phyloP scores from a whole-genome alignment of 1,284 basidiomycete species.

The Anthracocystis setariae region DNA sequence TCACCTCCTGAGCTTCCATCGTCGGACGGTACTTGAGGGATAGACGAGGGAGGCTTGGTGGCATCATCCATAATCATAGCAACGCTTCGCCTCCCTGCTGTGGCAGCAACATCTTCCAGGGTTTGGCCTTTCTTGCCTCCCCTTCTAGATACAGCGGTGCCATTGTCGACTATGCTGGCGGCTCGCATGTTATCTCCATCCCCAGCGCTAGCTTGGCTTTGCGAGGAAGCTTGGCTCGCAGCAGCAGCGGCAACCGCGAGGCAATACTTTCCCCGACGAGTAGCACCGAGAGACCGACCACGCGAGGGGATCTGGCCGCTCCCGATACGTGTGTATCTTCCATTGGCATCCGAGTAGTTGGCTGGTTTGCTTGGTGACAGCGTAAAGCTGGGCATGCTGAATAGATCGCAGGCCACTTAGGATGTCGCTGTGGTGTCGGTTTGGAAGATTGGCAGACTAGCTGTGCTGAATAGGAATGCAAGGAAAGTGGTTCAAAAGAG shows the following conservation, averaged over 20 bases:
- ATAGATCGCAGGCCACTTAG: background rate
- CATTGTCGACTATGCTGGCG: slow-evolving; percentile 18
- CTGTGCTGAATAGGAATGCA: slow-evolving; percentile 1
- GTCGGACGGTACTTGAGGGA: background rate
- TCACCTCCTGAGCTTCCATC: background rate
- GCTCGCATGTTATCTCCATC: slow-evolving; percentile 20
- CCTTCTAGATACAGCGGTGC: background rate
- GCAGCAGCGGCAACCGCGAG: slow-evolving; percentile 31
- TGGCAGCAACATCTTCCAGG: slow-evolving; percentile 22
- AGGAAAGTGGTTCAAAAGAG: slow-evolving; percentile 7
- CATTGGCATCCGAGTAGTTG: slow-evolving; percentile 37
- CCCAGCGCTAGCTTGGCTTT: background rate
- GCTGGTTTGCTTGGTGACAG: slow-evolving; percentile 26
- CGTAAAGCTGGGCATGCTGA: slow-evolving; percentile 31
- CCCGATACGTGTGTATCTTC: slow-evolving; percentile 44
- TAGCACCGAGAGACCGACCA: slow-evolving; percentile 27
- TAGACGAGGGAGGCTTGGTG: slow-evolving; percentile 1
- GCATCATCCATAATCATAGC: slow-evolving; percentile 47
- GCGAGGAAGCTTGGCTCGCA: slow-evolving; percentile 1
- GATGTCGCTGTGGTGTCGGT: background rate
- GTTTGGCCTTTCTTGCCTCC: slow-evolving; percentile 11
- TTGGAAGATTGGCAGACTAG: slow-evolving; percentile 1
- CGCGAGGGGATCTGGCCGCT: slow-evolving; percentile 34
- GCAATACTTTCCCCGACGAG: slow-evolving; percentile 35
- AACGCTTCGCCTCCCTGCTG: slow-evolving; percentile 31